phyloP scores from a whole-genome alignment of 2,329 filamentous ascomycete genomes.

The Xylariales sp. region DNA sequence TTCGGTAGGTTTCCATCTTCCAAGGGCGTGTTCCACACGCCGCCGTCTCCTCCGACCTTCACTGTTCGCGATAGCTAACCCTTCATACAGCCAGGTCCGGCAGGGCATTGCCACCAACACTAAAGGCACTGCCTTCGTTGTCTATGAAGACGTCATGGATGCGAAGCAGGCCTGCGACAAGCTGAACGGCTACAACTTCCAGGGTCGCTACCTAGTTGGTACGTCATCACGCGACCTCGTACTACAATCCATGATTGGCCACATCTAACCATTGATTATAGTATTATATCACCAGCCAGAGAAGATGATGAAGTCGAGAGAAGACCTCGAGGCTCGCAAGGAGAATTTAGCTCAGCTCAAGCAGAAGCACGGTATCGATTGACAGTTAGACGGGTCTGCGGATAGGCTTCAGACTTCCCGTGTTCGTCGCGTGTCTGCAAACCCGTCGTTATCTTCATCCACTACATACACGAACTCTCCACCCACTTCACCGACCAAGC shows the following conservation, averaged over 20 bases:
- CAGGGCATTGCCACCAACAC: conserved; percentile 96
- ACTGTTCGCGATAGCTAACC: conserved; percentile 16
- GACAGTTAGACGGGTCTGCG: conserved; percentile 72
- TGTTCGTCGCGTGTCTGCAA: conserved; percentile 46
- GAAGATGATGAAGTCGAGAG: conserved; percentile 76
- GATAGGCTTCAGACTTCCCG: conserved; percentile 42
- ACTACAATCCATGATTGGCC: neutral
- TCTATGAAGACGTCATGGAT: conserved; percentile 99
- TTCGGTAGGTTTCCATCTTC: conserved; percentile 62
- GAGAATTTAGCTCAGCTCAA: conserved; percentile 98
- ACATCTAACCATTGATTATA: conserved; percentile 22
- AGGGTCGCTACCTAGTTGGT: conserved; percentile 98
- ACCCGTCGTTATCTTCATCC: conserved; percentile 53
- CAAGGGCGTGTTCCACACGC: conserved; percentile 74
- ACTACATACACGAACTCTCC: conserved; percentile 22
- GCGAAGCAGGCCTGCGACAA: conserved; percentile 99
- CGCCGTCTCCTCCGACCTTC: conserved; percentile 2
- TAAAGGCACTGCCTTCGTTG: conserved; percentile 97
- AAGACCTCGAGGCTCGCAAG: conserved; percentile 89
- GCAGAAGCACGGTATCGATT: conserved; percentile 97
- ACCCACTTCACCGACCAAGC: conserved; percentile 14
- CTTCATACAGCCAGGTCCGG: conserved; percentile 76
- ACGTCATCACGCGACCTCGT: conserved; percentile 35
- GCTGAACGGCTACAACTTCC: conserved; percentile 99
- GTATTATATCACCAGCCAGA: conserved; percentile 63